Base-by-base conservation (phyloP, 1,284 basidiomycete species). In the Boletus semigastroideus region DNA sequence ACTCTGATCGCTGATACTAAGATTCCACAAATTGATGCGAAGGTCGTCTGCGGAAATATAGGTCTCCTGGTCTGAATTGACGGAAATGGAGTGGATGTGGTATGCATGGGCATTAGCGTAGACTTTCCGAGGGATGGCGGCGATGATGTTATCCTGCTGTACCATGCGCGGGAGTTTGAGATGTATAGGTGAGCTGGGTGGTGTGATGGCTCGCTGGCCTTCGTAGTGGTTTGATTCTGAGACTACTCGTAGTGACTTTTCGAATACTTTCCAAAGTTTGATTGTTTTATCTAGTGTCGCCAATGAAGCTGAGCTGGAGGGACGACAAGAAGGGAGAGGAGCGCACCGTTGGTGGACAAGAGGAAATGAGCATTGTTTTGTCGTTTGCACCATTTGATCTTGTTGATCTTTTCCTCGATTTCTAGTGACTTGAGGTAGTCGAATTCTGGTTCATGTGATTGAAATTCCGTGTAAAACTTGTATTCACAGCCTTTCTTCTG, bases 401-500 rank as follows among this genome's bases (percentile, higher is more conserved):
- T 93, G 80, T 99, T 99, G 81, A 99, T 99, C 87, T 99, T 99
- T 80, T 99, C 97, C 75, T 99, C 97, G 72, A 99, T 99, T 80
- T 99, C 97, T 61, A 99, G 80, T 30, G 94, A 97, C 79, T 99
- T 99, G 71, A 99, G 87, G 72, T 99, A 99, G 79, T 99, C 97
- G 73, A 99, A 99, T 73, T 99, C 97, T 53, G 97, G 97, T 72
- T 99, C 97, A 72, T 99, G 97, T 41, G 94, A 97, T 79, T 99
- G 97, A 71, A 99, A 97, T 74, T 99, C 97, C 55, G 97, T 99
- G 74, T 99, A 98, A 74, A 99, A 99, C 75, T 98, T 98, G 86
- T 99, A 99, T 76, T 99, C 97, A 79, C 97, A 99, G 56, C 94
- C 94, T 74, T 98, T 98, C 90, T 99, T 99, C 92, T 95, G 68